These are phyloP conservation scores for Wakefieldia striispora DNA, from an alignment of 768 basidiomycete genomes.

Conservation along the genomic window DNA sequence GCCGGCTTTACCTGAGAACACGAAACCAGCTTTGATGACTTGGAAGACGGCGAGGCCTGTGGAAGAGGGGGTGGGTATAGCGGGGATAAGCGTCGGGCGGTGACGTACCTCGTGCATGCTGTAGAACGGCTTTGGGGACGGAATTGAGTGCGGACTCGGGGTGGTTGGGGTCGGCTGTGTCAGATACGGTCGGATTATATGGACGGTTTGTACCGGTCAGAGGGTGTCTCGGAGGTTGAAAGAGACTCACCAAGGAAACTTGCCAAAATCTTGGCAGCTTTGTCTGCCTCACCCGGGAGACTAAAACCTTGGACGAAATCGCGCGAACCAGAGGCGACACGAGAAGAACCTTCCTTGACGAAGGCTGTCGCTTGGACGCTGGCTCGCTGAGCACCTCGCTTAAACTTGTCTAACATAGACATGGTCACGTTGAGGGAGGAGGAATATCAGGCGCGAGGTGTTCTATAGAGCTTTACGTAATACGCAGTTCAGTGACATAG, in stretches of 20 bases:
- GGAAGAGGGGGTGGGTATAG: not conserved
- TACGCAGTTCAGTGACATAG: conserved; percentile 2
- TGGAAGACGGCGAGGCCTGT: conserved; percentile 92
- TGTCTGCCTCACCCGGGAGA: conserved; percentile 90
- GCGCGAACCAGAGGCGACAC: conserved; percentile 70
- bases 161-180: conserved; percentile 76
- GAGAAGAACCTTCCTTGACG: conserved; percentile 60
- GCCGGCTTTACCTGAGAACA: conserved; percentile 93
- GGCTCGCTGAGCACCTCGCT: conserved; percentile 76
- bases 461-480: conserved; percentile 11
- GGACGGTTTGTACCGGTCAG: not conserved
- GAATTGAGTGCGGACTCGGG: conserved; percentile 91
- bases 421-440: conserved; percentile 26
- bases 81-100: not conserved
- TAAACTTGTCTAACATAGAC: conserved; percentile 80
- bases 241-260: conserved; percentile 76
- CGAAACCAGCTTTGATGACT: conserved; percentile 90
- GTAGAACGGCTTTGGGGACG: conserved; percentile 90
- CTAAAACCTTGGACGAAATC: conserved; percentile 84
- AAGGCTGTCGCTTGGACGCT: conserved; percentile 78
- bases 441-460: not conserved
- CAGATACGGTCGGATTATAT: too few relatives aligned
- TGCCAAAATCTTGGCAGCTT: conserved; percentile 87
- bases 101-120: conserved; percentile 75
- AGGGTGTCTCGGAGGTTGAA: not conserved